Evolutionary conservation across 208 protist genomes (phyloP).

Genomic region (Acanthamoeba lenticulata): DNA sequence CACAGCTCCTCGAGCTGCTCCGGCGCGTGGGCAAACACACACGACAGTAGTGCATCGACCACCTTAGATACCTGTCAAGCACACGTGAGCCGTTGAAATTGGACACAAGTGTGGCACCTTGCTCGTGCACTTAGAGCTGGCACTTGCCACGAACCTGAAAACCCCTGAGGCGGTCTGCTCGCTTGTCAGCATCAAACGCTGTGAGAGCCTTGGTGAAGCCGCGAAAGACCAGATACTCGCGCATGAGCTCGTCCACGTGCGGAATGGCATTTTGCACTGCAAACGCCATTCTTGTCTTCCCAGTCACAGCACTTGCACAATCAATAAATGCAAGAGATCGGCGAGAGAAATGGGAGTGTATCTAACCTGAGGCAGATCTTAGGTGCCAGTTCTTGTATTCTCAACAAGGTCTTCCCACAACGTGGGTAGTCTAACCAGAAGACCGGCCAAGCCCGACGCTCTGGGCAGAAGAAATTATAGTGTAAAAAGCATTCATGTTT

Average conservation of each 20-base stretch:
- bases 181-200: conserved; percentile 16
- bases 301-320: no score
- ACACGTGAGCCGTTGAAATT: neutral
- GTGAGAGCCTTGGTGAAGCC: conserved; percentile 39
- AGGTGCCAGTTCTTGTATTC: no score
- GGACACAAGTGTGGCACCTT: neutral
- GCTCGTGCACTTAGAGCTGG: neutral
- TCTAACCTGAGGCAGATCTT: no score
- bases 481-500: no score
- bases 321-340: no score
- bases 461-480: no score
- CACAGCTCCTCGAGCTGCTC: conserved; percentile 15
- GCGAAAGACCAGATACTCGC: conserved; percentile 63
- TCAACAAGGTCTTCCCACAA: no score
- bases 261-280: conserved; percentile 55
- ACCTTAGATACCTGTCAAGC: neutral
- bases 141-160: neutral
- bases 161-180: neutral
- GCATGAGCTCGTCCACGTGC: conserved; percentile 52
- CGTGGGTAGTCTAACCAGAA: no score
- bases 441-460: no score
- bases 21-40: neutral
- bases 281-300: conserved; percentile 37
- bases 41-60: neutral
- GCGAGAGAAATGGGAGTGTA: no score